A percentile compares a stretch with the other conserved stretches of the same genome.
Conservation (phyloP, 352 stramenopile genomes). For the Paralagenidium karlingii region DNA sequence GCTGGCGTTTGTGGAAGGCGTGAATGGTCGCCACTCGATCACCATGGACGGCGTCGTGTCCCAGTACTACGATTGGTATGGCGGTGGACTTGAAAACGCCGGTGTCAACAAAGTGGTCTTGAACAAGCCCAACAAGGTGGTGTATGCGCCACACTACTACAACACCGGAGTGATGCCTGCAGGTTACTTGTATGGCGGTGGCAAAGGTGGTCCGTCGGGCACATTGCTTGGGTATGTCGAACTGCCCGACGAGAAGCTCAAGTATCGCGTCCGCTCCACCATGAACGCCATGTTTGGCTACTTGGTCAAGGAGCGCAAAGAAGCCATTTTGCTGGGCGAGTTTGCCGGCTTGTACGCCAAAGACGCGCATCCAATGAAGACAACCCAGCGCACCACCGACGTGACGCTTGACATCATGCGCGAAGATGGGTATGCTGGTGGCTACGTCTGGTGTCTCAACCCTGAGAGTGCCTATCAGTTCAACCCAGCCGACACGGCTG, state of each 20-base stretch:
- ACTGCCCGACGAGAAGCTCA: conserved; percentile 37
- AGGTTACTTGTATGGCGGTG: conserved; percentile 43
- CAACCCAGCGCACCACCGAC: conserved; percentile 49
- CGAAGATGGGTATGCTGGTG: conserved; percentile 29
- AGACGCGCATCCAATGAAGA: conserved; percentile 29
- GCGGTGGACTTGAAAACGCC: conserved; percentile 32
- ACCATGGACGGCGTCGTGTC: conserved; percentile 16
- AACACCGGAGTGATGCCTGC: conserved; percentile 51
- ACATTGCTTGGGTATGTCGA: conserved; percentile 24
- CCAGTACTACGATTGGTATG: conserved; percentile 61
- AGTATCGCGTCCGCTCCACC: conserved; percentile 37
- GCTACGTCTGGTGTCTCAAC: conserved; percentile 73
- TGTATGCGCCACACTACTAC: conserved; percentile 71
- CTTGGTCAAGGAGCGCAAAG: conserved; percentile 20
- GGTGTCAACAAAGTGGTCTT: conserved; percentile 23
- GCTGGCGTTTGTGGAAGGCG: conserved; percentile 56
- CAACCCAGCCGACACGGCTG: conserved; percentile 53
- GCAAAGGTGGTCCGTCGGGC: conserved; percentile 14
- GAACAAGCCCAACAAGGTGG: conserved; percentile 32
- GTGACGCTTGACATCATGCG: conserved; percentile 51
- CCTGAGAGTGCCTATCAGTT: conserved; percentile 64
- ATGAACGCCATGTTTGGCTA: conserved; percentile 68
- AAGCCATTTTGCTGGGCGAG: conserved; percentile 49
- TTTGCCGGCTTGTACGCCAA: conserved; percentile 55
- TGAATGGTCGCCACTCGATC: conserved; percentile 32